Evolutionary conservation across 2,329 filamentous ascomycete species (phyloP), one percentile per base, ranked within the genome.

Genomic region (Tricladium varicosporioides): DNA sequence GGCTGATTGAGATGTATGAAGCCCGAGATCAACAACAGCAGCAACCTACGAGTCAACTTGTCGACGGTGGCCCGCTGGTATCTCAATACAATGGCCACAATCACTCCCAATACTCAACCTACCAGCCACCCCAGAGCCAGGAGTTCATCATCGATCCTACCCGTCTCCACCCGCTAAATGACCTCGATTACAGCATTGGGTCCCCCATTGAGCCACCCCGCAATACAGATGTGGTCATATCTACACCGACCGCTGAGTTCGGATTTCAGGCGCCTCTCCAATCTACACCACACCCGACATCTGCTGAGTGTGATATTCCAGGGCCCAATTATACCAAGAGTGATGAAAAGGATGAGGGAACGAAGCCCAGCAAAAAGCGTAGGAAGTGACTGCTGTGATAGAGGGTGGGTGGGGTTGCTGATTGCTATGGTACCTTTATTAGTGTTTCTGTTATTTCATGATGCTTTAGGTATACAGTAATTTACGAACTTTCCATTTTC

Each of bases 1-100:
- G 53, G 42, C 43, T 61, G 36, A 61, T 61, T 16, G 45, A 59
- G 9, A 45, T 54, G 43, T 56, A 55, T 45, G 14, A 54, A 54
- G 47, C 11, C 32, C 40, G 22, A 56, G 32, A 36, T 18, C 31
- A 5, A 32, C 10, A n/a, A 10, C 48, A 55, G 48, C 43, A 56
- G 48, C 53, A 55, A 45, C 44, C 49, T 53, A 19, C 15, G 18
- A 40, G 40, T 22, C 27, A 56, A 48, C 48, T 53, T 56, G 44
- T 48, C 9, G 10, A 49, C 11, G 48, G 49, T 15, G 48, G 48
- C 15, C 57, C 44, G 31, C 5, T 57, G 22, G 49, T 59, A 15
- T 40, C 49, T 27, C 45, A 59, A 46, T 54, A 55, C 33, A 48
- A 51, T 32, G 45, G 45, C 32, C 50, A 57, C 27, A 48, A 47